A percentile compares a stretch with the other conserved stretches of the same genome.
Evolutionary conservation across 1,284 basidiomycete species (phyloP).

Genomic region (Psilocybe mexicana): DNA sequence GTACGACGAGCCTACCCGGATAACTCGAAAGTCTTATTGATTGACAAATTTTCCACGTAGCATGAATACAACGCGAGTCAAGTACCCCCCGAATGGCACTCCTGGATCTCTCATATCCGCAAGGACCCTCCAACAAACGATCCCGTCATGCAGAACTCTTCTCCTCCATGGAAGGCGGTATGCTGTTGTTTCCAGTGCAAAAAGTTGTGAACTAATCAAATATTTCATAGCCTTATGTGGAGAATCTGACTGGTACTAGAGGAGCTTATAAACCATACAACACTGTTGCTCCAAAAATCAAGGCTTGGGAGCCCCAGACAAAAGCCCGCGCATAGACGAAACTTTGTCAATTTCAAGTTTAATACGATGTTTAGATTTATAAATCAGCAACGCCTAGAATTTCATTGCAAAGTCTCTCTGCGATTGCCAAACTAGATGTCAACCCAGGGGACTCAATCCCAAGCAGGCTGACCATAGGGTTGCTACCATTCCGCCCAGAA

Average conservation of each 20-base stretch:
- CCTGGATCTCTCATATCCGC: constrained; percentile 92
- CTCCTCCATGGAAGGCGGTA: constrained; percentile 84
- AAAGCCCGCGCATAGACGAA: constrained; percentile 43
- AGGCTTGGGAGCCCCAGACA: constrained; percentile 82
- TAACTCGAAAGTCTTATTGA: neutral
- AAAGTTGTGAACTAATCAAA: constrained; percentile 3
- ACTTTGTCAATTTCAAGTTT: constrained; percentile 7
- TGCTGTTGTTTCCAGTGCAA: constrained; percentile 33
- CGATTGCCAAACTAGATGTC: constrained; percentile 74
- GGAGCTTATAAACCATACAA: constrained; percentile 89
- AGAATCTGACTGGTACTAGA: constrained; percentile 90
- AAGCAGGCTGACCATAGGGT: constrained; percentile 72
- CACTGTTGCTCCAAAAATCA: constrained; percentile 80
- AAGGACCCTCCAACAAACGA: constrained; percentile 79
- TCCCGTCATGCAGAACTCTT: constrained; percentile 61
- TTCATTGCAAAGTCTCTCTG: constrained; percentile 61
- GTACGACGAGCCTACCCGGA: constrained; percentile 38
- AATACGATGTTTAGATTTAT: too few species aligned
- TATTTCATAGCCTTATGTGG: constrained; percentile 63
- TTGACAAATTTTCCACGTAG: constrained; percentile 34
- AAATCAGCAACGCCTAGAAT: constrained; percentile 3
- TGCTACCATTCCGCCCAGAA: constrained; percentile 26
- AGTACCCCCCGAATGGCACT: constrained; percentile 92
- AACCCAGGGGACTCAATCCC: constrained; percentile 81
- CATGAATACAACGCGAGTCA: constrained; percentile 89